Conservation (phyloP, 306 rosid genomes). For the Prunus dulcis region DNA sequence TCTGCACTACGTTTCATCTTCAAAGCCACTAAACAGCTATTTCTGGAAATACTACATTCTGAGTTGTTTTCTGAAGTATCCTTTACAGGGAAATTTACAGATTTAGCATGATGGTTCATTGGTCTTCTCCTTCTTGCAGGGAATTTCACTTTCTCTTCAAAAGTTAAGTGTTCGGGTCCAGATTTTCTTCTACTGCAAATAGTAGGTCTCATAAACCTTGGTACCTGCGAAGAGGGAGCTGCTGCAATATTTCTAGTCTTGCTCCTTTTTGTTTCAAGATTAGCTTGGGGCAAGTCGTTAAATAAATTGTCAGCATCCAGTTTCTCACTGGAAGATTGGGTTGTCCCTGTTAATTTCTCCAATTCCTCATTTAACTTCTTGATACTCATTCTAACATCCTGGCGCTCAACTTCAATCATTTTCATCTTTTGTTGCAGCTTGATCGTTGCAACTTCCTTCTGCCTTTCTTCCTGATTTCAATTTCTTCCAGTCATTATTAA, state of each 20-base stretch:
- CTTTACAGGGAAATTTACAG: slow-evolving; percentile 33
- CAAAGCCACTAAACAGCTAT: slow-evolving; percentile 30
- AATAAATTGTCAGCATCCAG: slow-evolving; percentile 18
- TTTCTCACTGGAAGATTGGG: slow-evolving; percentile 15
- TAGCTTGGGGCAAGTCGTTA: not conserved
- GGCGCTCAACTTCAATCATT: slow-evolving; percentile 32
- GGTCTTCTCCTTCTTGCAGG: slow-evolving; percentile 29
- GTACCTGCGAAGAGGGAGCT: slow-evolving; percentile 18
- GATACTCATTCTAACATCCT: slow-evolving; percentile 23
- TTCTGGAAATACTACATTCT: slow-evolving; percentile 29
- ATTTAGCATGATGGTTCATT: slow-evolving; percentile 25
- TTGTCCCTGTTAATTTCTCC: slow-evolving; percentile 13
- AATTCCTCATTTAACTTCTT: slow-evolving; percentile 25
- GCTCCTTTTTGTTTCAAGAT: slow-evolving; percentile 6
- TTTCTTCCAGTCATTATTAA: slow-evolving; percentile 2
- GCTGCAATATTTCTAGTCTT: slow-evolving; percentile 1
- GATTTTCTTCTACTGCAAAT: slow-evolving; percentile 30
- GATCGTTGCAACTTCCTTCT: slow-evolving; percentile 27
- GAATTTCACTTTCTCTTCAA: slow-evolving; percentile 15
- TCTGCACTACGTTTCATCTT: slow-evolving; percentile 24
- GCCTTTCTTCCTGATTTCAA: slow-evolving; percentile 30
- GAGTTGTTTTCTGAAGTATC: slow-evolving; percentile 23
- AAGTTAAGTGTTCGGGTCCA: slow-evolving; percentile 14
- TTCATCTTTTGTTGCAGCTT: slow-evolving; percentile 28
- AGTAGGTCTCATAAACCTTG: slow-evolving; percentile 44